phyloP scores from a whole-genome alignment of 208 protist species.

The Acanthamoeba divionensis region DNA sequence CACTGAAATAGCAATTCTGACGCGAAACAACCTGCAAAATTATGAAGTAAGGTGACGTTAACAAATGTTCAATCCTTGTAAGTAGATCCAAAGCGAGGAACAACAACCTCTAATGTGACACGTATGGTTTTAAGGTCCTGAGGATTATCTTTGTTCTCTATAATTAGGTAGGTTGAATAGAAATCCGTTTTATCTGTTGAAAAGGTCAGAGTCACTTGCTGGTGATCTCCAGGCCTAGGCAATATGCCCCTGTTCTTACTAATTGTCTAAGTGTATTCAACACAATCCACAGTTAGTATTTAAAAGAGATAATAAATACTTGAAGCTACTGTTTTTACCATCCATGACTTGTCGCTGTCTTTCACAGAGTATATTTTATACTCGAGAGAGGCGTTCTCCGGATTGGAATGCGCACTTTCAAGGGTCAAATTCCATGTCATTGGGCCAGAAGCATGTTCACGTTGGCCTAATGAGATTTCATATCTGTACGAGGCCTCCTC shows the following conservation, averaged over 20 bases:
- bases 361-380: constrained; percentile 65
- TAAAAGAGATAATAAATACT: background rate
- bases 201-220: constrained; percentile 61
- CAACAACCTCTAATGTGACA: constrained; percentile 54
- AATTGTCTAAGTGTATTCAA: background rate
- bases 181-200: constrained; percentile 67
- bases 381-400: constrained; percentile 27
- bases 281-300: background rate
- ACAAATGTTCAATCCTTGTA: no score
- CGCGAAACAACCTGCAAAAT: background rate
- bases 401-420: constrained; percentile 22
- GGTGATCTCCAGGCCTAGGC: constrained; percentile 40
- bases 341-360: constrained; percentile 61
- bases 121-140: constrained; percentile 63
- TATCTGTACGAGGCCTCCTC: constrained; percentile 52
- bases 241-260: constrained; percentile 64
- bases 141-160: constrained; percentile 68
- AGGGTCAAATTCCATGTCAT: constrained; percentile 62
- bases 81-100: background rate
- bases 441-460: constrained; percentile 53
- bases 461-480: constrained; percentile 67
- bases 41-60: background rate
- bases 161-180: constrained; percentile 64
- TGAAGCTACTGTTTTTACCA: background rate
- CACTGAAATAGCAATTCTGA: constrained; percentile 52